A percentile compares a stretch with the other conserved stretches of the same genome.
Evolutionary conservation across 2,329 filamentous ascomycete genomes (phyloP).

Genomic region (Hypomyces perniciosus): DNA sequence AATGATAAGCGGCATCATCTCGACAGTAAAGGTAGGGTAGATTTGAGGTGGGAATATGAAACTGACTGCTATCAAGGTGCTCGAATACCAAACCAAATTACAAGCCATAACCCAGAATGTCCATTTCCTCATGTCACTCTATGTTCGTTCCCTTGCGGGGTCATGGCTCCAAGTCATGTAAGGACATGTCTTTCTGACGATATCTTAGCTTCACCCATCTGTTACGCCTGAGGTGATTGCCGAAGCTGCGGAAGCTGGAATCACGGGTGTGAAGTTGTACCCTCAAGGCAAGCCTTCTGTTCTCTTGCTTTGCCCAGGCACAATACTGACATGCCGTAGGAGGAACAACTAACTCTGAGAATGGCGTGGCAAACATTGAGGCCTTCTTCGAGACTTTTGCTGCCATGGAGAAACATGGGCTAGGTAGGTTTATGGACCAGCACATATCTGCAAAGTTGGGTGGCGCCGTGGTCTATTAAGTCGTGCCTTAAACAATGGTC

Average conservation of each 20-base stretch:
- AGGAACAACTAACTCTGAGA: slow-evolving; percentile 60
- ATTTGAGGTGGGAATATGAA: slow-evolving; percentile 1
- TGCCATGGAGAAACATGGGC: slow-evolving; percentile 79
- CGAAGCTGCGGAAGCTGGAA: slow-evolving; percentile 65
- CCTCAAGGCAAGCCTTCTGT: slow-evolving; percentile 36
- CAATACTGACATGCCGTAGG: slow-evolving; percentile 29
- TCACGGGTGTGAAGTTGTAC: slow-evolving; percentile 68
- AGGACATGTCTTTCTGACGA: slow-evolving; percentile 4
- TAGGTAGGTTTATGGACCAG: slow-evolving; percentile 30
- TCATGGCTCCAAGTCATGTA: not conserved
- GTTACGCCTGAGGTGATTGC: slow-evolving; percentile 64
- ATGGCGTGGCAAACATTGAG: slow-evolving; percentile 64
- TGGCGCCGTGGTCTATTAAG: not conserved
- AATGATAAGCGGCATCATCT: not conserved
- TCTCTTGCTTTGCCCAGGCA: not conserved
- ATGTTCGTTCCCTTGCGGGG: slow-evolving; percentile 29
- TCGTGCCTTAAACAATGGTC: not conserved
- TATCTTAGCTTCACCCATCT: slow-evolving; percentile 45
- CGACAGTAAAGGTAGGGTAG: not conserved
- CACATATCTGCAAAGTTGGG: not conserved
- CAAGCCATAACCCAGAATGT: slow-evolving; percentile 55
- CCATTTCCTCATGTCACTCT: slow-evolving; percentile 69
- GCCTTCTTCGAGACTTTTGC: slow-evolving; percentile 73
- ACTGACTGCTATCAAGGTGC: slow-evolving; percentile 37
- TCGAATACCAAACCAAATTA: slow-evolving; percentile 60